These are phyloP conservation scores for Mycena rosella DNA, from an alignment of 768 basidiomycete species.

Conservation along the genomic window DNA sequence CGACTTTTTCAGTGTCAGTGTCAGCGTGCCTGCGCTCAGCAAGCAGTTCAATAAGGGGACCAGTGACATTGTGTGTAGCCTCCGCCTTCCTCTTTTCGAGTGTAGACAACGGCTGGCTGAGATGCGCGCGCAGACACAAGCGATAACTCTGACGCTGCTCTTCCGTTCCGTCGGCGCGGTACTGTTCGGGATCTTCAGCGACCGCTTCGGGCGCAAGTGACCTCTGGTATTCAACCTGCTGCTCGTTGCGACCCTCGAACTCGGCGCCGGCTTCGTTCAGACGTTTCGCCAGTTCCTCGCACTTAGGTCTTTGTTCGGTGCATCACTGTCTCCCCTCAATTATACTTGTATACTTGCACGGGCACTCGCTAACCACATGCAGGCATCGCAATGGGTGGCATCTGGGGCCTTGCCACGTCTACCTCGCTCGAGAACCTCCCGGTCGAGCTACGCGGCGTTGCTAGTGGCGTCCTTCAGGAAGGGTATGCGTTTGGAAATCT, in stretches of 20 bases:
- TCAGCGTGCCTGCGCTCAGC: constrained; percentile 63
- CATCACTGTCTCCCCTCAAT: constrained; percentile 10
- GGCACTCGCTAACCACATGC: constrained; percentile 9
- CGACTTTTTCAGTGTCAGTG: constrained; percentile 86
- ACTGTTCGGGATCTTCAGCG: constrained; percentile 87
- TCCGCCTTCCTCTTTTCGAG: constrained; percentile 12
- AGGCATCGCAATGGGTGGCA: constrained; percentile 29
- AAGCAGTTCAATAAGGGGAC: constrained; percentile 60
- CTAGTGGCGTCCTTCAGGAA: too few species aligned
- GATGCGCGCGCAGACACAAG: constrained; percentile 63
- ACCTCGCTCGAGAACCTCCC: too few species aligned
- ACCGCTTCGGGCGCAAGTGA: constrained; percentile 95
- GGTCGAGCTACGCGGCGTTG: too few species aligned
- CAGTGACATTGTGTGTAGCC: constrained; percentile 54
- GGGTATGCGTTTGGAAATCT: constrained; percentile 23
- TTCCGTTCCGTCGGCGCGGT: constrained; percentile 88
- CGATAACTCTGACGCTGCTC: constrained; percentile 92
- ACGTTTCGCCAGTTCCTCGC: constrained; percentile 86
- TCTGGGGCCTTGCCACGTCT: too few species aligned
- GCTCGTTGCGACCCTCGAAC: constrained; percentile 77
- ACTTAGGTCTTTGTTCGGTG: constrained; percentile 85
- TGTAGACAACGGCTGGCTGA: constrained; percentile 15
- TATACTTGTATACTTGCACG: constrained; percentile 15
- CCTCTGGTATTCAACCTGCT: constrained; percentile 84
- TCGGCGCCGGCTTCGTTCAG: constrained; percentile 84